These are phyloP conservation scores for Maudiozyma serrabonitensis DNA, from an alignment of 805 yeast genomes.

Conservation along the genomic window DNA sequence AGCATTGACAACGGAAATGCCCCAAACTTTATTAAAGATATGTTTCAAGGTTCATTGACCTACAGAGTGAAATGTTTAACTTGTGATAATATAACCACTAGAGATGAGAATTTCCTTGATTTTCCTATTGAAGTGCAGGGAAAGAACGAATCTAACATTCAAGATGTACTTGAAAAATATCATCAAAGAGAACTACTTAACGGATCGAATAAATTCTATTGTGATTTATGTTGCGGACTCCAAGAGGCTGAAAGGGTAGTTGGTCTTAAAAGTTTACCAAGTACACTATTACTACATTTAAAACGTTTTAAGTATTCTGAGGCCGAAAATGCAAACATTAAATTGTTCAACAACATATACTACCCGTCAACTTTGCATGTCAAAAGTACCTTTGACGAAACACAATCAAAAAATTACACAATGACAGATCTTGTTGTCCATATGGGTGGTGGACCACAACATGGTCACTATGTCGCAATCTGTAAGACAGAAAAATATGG, in stretches of 20 bases:
- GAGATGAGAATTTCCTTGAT: slow-evolving; percentile 82
- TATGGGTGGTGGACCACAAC: slow-evolving; percentile 96
- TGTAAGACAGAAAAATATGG: slow-evolving; percentile 71
- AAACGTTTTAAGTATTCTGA: slow-evolving; percentile 90
- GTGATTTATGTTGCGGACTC: slow-evolving; percentile 80
- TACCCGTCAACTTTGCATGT: slow-evolving; percentile 69
- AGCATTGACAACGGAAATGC: background rate
- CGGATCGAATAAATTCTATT: slow-evolving; percentile 83
- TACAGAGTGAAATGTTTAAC: slow-evolving; percentile 86
- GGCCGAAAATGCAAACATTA: slow-evolving; percentile 65
- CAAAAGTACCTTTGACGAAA: slow-evolving; percentile 39
- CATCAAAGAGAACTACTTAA: slow-evolving; percentile 76
- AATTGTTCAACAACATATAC: slow-evolving; percentile 73
- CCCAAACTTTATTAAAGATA: slow-evolving; percentile 47
- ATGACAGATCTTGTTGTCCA: slow-evolving; percentile 82
- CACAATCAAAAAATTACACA: slow-evolving; percentile 51
- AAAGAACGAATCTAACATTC: slow-evolving; percentile 62
- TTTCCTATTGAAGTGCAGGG: slow-evolving; percentile 79
- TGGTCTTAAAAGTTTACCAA: slow-evolving; percentile 69
- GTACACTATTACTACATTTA: slow-evolving; percentile 68
- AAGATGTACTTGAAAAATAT: slow-evolving; percentile 36
- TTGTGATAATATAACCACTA: slow-evolving; percentile 71
- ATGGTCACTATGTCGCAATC: slow-evolving; percentile 87
- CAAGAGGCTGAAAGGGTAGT: slow-evolving; percentile 93
- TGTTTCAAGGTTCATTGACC: slow-evolving; percentile 79